Conservation (phyloP, 441 rosid species). For the Gossypium gossypioides region DNA sequence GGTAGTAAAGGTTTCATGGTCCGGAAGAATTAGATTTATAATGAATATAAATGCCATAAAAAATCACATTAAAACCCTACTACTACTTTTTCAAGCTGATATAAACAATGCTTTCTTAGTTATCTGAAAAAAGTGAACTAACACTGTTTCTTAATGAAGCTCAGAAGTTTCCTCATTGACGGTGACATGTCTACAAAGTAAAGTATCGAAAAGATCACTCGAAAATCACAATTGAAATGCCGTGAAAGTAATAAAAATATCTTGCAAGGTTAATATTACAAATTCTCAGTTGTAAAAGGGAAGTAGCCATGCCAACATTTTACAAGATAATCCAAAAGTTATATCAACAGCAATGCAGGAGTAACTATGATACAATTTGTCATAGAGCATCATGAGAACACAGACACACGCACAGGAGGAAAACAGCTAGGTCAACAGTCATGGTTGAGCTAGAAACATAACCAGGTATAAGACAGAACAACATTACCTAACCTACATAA, state of each 20-base stretch:
- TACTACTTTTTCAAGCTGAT: not conserved
- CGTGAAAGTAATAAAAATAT: not conserved
- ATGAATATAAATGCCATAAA: slow-evolving; percentile 1
- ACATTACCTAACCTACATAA: not conserved
- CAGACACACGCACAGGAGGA: not conserved
- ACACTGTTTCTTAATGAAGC: not conserved
- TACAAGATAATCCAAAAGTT: not conserved
- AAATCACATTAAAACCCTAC: not conserved
- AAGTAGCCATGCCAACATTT: not conserved
- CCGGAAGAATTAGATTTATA: not conserved
- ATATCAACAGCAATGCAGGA: not conserved
- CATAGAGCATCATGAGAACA: not conserved
- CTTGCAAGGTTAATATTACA: not conserved
- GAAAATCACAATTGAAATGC: not conserved
- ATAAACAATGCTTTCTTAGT: not conserved
- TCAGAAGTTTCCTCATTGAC: not conserved
- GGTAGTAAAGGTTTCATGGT: not conserved
- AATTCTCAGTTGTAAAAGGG: not conserved
- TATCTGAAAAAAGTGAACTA: not conserved
- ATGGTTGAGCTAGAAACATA: not conserved
- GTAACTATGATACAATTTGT: not conserved
- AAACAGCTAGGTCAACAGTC: not conserved
- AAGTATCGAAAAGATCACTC: not conserved
- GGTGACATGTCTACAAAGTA: not conserved
- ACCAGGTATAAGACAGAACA: not conserved